A percentile compares a stretch with the other conserved stretches of the same genome.
These are phyloP conservation scores for Bacidia rubella DNA, from an alignment of 495 filamentous ascomycete genomes.

Conservation along the genomic window DNA sequence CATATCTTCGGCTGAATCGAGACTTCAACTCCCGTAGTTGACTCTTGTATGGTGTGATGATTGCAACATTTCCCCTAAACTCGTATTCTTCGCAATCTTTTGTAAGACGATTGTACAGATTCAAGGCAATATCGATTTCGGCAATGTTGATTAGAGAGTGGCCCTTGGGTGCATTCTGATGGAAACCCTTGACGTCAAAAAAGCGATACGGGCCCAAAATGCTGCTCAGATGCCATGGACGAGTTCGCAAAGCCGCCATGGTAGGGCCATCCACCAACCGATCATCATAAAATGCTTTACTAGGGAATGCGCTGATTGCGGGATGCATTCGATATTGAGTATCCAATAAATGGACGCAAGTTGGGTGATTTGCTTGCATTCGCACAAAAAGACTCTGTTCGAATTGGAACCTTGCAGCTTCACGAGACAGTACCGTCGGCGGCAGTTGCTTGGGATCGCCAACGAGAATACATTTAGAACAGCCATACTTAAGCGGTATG, in stretches of 20 bases:
- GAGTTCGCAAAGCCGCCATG: conserved; percentile 60
- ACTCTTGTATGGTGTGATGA: conserved; percentile 94
- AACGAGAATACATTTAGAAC: conserved; percentile 90
- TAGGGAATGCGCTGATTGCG: conserved; percentile 81
- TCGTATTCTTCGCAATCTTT: conserved; percentile 55
- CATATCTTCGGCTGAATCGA: conserved; percentile 56
- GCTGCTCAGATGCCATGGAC: conserved; percentile 72
- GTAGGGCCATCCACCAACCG: conserved; percentile 68
- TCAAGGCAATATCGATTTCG: conserved; percentile 72
- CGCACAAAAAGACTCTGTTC: conserved; percentile 96
- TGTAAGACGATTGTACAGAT: conserved; percentile 63
- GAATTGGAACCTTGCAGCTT: conserved; percentile 84
- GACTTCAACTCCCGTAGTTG: conserved; percentile 70
- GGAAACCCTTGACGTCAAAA: conserved; percentile 86
- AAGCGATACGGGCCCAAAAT: conserved; percentile 91
- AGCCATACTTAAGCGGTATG: conserved; percentile 95
- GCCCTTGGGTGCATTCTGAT: conserved; percentile 59
- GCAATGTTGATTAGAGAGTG: conserved; percentile 84
- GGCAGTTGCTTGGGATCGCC: conserved; percentile 96
- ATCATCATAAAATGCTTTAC: conserved; percentile 80
- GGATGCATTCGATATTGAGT: conserved; percentile 99
- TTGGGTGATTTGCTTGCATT: conserved; percentile 84
- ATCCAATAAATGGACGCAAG: conserved; percentile 87
- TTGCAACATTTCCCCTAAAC: conserved; percentile 73
- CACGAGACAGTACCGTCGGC: conserved; percentile 86